Base-by-base conservation (phyloP, 139 green algal species). In the Spirogloea muscicola region DNA sequence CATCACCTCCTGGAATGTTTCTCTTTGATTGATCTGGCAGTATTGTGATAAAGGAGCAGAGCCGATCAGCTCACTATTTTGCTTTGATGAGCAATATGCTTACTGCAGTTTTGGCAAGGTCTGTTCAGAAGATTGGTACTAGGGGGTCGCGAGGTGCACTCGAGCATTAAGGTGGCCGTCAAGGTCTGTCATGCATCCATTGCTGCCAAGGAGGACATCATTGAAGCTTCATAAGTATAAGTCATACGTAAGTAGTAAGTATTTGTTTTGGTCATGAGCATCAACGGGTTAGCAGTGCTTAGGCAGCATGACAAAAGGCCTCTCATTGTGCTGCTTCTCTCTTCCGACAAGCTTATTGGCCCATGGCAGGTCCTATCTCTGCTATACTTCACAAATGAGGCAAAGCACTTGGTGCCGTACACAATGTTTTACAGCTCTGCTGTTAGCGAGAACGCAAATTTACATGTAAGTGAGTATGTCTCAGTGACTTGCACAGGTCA, bases 171-270 rank as follows among this genome's bases (percentile, higher is more conserved):
- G 5, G 25, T 4, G 4, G 59, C 59, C 16, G 59, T 68, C 6
- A 68, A 68, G 41, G 59, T 68, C n/a, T n/a, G n/a, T n/a, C n/a
- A n/a, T 55, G 46, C 46, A 55, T 55, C n/a, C n/a, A n/a, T 21
- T 21, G 21, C n/a, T 55, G n/a, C 46, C 46, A 55, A 21, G 46
- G n/a, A 55, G n/a, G 10, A 68, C 27, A 68, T 68, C 7, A 36
- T 7, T 5, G 25, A 3, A 7, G 59, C 59, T 40, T 29, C 48
- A 10, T 51, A 68, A 31, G 59, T 68, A 58, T 25, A 10, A 13
- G 13, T 51, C 43, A 25, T 51, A 13, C 10, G 43, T 13, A 25
- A 13, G 43, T 25, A 51, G 43, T 51, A 25, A 51, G 43, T n/a
- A n/a, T n/a, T n/a, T n/a, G n/a, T n/a, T n/a, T n/a, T n/a, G n/a